A percentile compares a stretch with the other conserved stretches of the same genome.
Evolutionary conservation across 169 alveolate genomes (phyloP).

Genomic region (Eimeria acervulina): DNA sequence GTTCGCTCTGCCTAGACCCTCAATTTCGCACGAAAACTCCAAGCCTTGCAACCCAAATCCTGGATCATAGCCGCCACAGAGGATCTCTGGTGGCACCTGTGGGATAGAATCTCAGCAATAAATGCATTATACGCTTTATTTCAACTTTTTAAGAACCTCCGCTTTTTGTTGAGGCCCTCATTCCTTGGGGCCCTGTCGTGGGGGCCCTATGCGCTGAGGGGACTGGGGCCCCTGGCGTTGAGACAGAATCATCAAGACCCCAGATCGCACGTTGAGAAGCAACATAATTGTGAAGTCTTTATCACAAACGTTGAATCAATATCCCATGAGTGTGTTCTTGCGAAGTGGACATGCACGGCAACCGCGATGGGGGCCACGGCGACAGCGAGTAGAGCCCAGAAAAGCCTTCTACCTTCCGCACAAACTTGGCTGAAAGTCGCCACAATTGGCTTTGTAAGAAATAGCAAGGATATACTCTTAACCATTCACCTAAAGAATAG

Average conservation of each 20-base stretch:
- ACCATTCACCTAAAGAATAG: background rate
- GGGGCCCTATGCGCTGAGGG: background rate
- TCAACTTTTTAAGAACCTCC: background rate
- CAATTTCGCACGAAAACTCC: background rate
- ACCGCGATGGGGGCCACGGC: background rate
- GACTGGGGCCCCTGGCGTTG: background rate
- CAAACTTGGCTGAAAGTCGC: background rate
- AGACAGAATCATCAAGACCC: background rate
- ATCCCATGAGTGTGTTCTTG: background rate
- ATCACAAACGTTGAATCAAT: background rate
- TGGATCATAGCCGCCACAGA: background rate
- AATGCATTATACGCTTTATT: background rate
- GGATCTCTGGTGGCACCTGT: background rate
- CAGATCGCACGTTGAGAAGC: background rate
- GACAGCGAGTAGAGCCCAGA: background rate
- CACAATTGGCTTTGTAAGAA: background rate
- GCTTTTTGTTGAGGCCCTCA: background rate
- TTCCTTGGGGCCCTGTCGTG: background rate
- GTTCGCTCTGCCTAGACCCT: background rate
- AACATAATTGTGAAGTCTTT: background rate
- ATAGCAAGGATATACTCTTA: background rate
- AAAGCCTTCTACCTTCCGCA: background rate
- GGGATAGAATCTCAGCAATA: background rate
- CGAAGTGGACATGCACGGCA: background rate
- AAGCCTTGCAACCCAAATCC: background rate